Conservation (phyloP, 75 land plant species). For the Gnetum montanum region DNA sequence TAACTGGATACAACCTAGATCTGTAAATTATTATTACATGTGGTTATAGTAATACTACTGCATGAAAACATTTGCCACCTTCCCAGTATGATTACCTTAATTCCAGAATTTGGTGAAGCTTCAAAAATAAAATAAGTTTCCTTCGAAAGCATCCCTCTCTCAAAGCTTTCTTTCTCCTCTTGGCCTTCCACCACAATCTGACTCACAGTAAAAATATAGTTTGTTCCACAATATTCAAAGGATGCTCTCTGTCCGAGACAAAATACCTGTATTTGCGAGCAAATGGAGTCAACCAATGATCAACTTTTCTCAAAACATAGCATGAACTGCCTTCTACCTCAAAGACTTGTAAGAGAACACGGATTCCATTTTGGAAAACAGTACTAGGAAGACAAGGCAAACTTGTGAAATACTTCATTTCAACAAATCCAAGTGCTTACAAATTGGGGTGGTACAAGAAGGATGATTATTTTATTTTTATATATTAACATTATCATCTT, state of each 20-base stretch:
- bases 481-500: too few relatives aligned
- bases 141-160: conserved; percentile 45
- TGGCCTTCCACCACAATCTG: conserved; percentile 59
- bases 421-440: too few relatives aligned
- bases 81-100: too few relatives aligned
- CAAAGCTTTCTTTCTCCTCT: conserved; percentile 21
- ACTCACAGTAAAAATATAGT: conserved; percentile 69
- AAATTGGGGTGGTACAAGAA: too few relatives aligned
- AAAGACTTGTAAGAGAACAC: not conserved
- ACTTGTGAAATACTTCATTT: too few relatives aligned
- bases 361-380: not conserved
- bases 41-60: too few relatives aligned
- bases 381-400: too few relatives aligned
- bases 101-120: conserved; percentile 59
- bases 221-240: conserved; percentile 78
- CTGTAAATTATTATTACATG: too few relatives aligned
- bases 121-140: conserved; percentile 77
- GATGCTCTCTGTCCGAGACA: conserved; percentile 67
- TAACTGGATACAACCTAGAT: not conserved
- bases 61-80: not conserved
- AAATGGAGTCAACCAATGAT: not conserved
- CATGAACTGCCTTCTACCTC: not conserved
- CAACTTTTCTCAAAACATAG: not conserved
- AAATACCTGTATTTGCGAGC: conserved; percentile 53
- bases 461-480: too few relatives aligned